Evolutionary conservation across 352 stramenopile genomes (phyloP), one percentile per base, ranked within the genome.

Genomic region (Globisporangium parvum): DNA sequence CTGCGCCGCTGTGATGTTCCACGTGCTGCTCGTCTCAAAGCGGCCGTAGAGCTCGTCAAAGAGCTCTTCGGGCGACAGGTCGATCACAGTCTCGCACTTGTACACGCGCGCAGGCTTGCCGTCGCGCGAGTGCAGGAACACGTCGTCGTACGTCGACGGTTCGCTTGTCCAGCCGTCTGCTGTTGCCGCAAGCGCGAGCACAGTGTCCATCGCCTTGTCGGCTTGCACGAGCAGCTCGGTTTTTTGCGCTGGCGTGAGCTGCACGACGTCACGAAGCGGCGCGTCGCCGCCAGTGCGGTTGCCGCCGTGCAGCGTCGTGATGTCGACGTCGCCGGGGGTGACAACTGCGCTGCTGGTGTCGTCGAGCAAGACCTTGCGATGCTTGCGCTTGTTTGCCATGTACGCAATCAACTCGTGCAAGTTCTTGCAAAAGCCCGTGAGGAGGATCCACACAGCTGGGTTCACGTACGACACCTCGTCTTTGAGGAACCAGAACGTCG

Each of bases 401-500:
- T 47, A 76, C 21, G 26, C 31, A 44, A 65, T 53, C 6, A 92
- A 57, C 47, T 92, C 75, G 51, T 81, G 74, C 33, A 90, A 53
- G 40, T 90, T 92, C 65, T 88, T 92, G 44, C 81, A 47, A 31
- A 90, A 87, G 0, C 77, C 81, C 5, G 69, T 66, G 21, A 88
- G 57, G 24, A 92, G 59, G 42, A 92, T 92, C 77, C 80, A 92
- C 20, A 90, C 69, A 17, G 81, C 81, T 3, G 79, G 79, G 53
- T 92, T 92, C 12, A 77, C 72, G 44, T 71, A 63, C 37, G 79
- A 71, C 31, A 92, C 80, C 41, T 90, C 79, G 60, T 88, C 79
- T 61, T 87, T 88, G 12, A 92, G 66, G 62, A 90, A 90, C 77
- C 77, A 92, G 26, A 92, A 88, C 1, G 81, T 78, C 42, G 72